Evolutionary conservation across 306 rosid genomes (phyloP).

Genomic region (Potentilla sterilis): DNA sequence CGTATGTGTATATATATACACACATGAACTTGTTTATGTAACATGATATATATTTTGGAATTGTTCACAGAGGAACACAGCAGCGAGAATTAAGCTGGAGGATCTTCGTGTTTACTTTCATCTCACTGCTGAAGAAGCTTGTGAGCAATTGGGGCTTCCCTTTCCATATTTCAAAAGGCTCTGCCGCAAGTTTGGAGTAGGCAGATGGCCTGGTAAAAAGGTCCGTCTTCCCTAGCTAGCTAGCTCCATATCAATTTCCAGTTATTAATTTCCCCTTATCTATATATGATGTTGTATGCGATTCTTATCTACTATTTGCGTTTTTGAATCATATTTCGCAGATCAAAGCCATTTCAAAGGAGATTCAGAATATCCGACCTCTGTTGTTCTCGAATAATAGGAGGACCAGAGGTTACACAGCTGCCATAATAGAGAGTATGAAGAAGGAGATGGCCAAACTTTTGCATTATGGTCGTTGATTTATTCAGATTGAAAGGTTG

Average conservation of each 20-base stretch:
- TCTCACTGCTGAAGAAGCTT: conserved; percentile 50
- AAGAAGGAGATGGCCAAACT: conserved; percentile 26
- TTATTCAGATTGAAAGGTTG: too few relatives aligned
- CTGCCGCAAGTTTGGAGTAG: conserved; percentile 45
- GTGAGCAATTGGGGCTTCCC: conserved; percentile 37
- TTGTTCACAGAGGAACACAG: conserved; percentile 49
- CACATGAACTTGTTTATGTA: not conserved
- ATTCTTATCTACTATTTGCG: not conserved
- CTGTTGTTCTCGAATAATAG: conserved; percentile 19
- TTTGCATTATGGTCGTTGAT: not conserved
- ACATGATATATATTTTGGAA: not conserved
- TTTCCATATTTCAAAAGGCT: conserved; percentile 56
- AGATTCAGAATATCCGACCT: conserved; percentile 24
- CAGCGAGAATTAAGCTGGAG: conserved; percentile 37
- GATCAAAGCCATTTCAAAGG: conserved; percentile 48
- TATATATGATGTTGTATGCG: not conserved
- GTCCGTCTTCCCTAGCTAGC: conserved; percentile 1
- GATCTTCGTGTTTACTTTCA: conserved; percentile 45
- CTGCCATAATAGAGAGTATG: conserved; percentile 44
- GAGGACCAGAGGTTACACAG: conserved; percentile 25
- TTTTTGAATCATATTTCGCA: not conserved
- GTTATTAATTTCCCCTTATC: not conserved
- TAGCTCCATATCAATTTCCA: not conserved
- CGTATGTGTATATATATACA: not conserved
- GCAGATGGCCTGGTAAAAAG: conserved; percentile 83